These are phyloP conservation scores for Diplodia intermedia DNA, from an alignment of 2,329 filamentous ascomycete genomes.

Conservation along the genomic window DNA sequence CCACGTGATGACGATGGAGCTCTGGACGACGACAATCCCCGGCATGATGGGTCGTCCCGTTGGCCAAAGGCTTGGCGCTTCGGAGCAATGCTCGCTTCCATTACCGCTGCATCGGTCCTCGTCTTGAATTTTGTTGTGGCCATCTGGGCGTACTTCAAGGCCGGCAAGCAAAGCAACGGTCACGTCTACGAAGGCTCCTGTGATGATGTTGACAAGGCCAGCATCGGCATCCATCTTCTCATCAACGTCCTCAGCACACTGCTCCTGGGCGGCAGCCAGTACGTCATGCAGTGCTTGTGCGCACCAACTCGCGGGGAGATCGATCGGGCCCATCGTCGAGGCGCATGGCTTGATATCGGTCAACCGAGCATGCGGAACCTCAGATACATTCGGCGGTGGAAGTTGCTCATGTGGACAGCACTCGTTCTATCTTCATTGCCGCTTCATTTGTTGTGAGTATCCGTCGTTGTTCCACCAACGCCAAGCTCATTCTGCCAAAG, in stretches of 20 bases:
- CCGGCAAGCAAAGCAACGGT: background rate
- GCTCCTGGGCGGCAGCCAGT: constrained; percentile 7
- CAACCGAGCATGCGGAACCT: constrained; percentile 51
- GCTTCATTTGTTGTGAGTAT: constrained; percentile 21
- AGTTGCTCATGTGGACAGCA: background rate
- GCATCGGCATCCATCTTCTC: constrained; percentile 49
- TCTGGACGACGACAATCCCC: background rate
- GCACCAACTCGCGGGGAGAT: constrained; percentile 24
- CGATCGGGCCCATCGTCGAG: background rate
- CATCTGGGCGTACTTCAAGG: constrained; percentile 12
- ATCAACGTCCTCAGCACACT: constrained; percentile 29
- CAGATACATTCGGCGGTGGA: constrained; percentile 32
- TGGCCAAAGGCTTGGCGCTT: constrained; percentile 12
- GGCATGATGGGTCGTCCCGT: background rate
- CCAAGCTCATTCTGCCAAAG: background rate
- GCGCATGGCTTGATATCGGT: constrained; percentile 55
- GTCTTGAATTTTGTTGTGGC: background rate
- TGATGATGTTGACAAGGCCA: background rate
- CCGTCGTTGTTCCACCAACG: background rate
- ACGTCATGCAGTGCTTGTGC: constrained; percentile 9
- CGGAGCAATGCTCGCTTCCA: background rate
- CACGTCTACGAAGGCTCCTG: background rate
- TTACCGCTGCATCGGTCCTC: background rate
- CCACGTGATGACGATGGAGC: background rate
- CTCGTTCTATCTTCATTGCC: constrained; percentile 14